Evolutionary conservation across 306 rosid genomes (phyloP), one percentile per base, ranked within the genome.

Genomic region (Trifolium fragiferum): DNA sequence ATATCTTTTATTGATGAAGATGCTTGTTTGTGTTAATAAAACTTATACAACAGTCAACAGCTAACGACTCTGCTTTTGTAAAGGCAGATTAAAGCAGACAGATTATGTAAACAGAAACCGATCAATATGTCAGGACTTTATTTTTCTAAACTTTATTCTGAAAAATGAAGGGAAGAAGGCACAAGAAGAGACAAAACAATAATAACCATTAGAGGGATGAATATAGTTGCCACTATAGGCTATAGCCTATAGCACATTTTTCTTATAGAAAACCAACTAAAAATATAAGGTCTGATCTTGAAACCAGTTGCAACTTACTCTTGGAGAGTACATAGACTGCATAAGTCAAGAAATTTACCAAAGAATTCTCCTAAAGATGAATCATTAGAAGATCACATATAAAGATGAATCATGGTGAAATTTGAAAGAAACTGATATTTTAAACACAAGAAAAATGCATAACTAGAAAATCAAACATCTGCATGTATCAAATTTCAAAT

Each of bases 391-490:
- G 18, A 43, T 11, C n/a, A 15, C 37, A 20, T 19, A 54, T 6
- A 33, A 18, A 47, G 49, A 47, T 47, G 72, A 64, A 76, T 32
- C 27, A 66, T 40, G 13, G 21, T 12, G 3, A 7, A 44, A 8
- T 15, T n/a, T 35, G 46, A 10, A 20, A 20, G 54, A 10, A 70
- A 61, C 65, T 47, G 38, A 58, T 32, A 19, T 10, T 68, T 44
- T 25, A 2, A 25, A 25, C 27, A 25, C 27, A 25, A 25, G 27
- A 25, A 25, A 25, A 25, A 72, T 23, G 27, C 15, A 38, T 38
- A 72, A 55, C 41, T 72, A 4, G 16, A 77, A 61, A 27, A 43
- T 25, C 33, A 41, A 54, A 32, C 19, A 19, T 60, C 66, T 32
- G n/a, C 67, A 55, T 76, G 59, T 44, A 64, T 18, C 55, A 25